These are phyloP conservation scores for Hymenoscyphus albidus DNA, from an alignment of 2,329 filamentous ascomycete genomes.

Conservation along the genomic window DNA sequence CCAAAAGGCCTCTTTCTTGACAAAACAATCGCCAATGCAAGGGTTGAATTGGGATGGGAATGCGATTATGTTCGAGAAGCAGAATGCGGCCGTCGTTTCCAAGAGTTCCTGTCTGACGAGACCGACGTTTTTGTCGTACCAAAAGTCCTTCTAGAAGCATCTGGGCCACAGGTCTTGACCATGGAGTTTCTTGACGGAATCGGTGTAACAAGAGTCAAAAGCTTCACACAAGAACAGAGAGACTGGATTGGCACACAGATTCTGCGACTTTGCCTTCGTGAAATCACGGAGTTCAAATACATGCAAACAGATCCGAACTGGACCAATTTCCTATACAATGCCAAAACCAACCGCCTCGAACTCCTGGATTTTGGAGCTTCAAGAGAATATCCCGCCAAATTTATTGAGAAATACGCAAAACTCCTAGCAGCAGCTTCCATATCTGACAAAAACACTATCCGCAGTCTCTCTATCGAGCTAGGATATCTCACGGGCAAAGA, in stretches of 20 bases:
- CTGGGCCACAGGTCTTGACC: slow-evolving; percentile 81
- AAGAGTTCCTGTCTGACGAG: slow-evolving; percentile 71
- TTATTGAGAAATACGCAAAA: slow-evolving; percentile 74
- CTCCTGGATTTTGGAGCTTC: slow-evolving; percentile 94
- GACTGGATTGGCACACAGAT: slow-evolving; percentile 98
- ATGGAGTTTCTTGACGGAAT: slow-evolving; percentile 88
- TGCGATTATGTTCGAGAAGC: slow-evolving; percentile 93
- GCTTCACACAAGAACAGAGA: slow-evolving; percentile 75
- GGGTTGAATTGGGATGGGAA: slow-evolving; percentile 91
- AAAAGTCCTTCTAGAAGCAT: slow-evolving; percentile 71
- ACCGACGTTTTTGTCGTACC: slow-evolving; percentile 74
- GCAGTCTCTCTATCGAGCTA: slow-evolving; percentile 66
- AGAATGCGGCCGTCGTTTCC: slow-evolving; percentile 72
- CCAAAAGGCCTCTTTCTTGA: slow-evolving; percentile 91
- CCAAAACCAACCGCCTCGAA: slow-evolving; percentile 67
- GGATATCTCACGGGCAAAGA: slow-evolving; percentile 94
- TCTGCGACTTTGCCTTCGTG: slow-evolving; percentile 82
- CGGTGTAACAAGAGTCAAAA: slow-evolving; percentile 75
- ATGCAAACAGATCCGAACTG: slow-evolving; percentile 99
- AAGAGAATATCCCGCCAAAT: slow-evolving; percentile 75
- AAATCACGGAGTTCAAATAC: slow-evolving; percentile 91
- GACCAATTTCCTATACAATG: slow-evolving; percentile 97
- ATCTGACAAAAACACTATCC: slow-evolving; percentile 60
- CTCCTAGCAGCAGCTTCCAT: slow-evolving; percentile 77
- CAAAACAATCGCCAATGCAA: slow-evolving; percentile 94